phyloP scores from a whole-genome alignment of 371 early-diverging fungal genomes.

The Polyrhizophydium stewartii region DNA sequence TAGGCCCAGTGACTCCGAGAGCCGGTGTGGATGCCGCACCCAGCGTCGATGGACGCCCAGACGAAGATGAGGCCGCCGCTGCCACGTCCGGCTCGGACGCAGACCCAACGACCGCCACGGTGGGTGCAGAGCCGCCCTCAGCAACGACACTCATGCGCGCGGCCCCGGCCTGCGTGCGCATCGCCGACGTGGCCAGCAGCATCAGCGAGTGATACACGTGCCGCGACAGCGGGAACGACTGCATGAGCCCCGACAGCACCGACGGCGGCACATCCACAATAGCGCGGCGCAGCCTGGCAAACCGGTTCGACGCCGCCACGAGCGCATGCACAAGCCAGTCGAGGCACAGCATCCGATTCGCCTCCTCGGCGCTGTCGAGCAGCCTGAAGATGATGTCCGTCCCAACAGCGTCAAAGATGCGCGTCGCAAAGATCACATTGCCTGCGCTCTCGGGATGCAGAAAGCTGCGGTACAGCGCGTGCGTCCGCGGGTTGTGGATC shows the following conservation, averaged over 20 bases:
- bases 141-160: too few species aligned
- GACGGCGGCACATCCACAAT: background rate
- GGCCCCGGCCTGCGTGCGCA: background rate
- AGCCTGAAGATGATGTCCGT: background rate
- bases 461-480: conserved; percentile 1
- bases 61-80: too few species aligned
- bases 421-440: background rate
- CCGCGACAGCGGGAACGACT: background rate
- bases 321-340: background rate
- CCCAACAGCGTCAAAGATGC: background rate
- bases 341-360: background rate
- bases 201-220: background rate
- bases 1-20: too few species aligned
- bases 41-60: too few species aligned
- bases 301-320: background rate
- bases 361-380: background rate
- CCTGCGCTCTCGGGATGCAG: background rate
- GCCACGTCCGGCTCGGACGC: too few species aligned
- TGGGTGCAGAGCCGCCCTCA: too few species aligned
- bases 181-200: background rate
- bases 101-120: background rate
- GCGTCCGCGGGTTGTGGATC: background rate
- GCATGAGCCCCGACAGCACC: background rate
- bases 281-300: background rate
- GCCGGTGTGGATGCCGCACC: too few species aligned